These are phyloP conservation scores for Pelargonium australe DNA, from an alignment of 441 rosid species.

Conservation along the genomic window DNA sequence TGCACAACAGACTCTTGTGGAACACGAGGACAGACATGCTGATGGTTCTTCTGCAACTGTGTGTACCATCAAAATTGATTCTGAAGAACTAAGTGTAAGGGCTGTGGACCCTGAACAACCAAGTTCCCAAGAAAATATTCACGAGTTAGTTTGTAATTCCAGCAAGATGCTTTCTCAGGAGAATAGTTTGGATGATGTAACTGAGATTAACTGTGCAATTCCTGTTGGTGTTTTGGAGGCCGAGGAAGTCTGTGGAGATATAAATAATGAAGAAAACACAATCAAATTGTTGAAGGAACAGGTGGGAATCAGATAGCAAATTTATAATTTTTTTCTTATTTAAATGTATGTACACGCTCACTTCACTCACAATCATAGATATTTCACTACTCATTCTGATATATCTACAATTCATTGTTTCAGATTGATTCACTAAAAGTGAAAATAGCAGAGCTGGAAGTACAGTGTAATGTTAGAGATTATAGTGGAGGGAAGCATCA, in stretches of 20 bases:
- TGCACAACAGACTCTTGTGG: conserved; percentile 25
- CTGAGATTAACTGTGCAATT: conserved; percentile 22
- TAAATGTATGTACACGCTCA: neutral
- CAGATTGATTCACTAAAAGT: conserved; percentile 63
- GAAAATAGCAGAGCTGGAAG: conserved; percentile 61
- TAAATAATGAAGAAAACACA: conserved; percentile 30
- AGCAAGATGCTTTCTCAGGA: conserved; percentile 23
- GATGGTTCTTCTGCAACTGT: conserved; percentile 25
- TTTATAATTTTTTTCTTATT: neutral
- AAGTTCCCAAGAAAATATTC: conserved; percentile 27
- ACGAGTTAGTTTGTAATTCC: conserved; percentile 25
- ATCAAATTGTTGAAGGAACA: conserved; percentile 50
- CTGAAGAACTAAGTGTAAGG: conserved; percentile 14
- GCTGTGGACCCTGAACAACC: conserved; percentile 27
- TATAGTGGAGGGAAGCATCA: conserved; percentile 16
- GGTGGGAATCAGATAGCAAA: conserved; percentile 32
- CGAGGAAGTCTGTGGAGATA: conserved; percentile 26
- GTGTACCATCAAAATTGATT: conserved; percentile 26
- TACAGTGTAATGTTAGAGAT: conserved; percentile 29
- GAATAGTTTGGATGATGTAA: conserved; percentile 27
- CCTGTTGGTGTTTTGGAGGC: conserved; percentile 23
- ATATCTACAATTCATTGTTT: conserved; percentile 11
- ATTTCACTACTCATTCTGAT: neutral
- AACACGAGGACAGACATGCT: conserved; percentile 23
- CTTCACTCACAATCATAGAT: neutral